Percentiles rank a stretch among this genome's conserved stretches.
phyloP scores from a whole-genome alignment of 1,284 basidiomycete species.

The Boletus nobilissimus region DNA sequence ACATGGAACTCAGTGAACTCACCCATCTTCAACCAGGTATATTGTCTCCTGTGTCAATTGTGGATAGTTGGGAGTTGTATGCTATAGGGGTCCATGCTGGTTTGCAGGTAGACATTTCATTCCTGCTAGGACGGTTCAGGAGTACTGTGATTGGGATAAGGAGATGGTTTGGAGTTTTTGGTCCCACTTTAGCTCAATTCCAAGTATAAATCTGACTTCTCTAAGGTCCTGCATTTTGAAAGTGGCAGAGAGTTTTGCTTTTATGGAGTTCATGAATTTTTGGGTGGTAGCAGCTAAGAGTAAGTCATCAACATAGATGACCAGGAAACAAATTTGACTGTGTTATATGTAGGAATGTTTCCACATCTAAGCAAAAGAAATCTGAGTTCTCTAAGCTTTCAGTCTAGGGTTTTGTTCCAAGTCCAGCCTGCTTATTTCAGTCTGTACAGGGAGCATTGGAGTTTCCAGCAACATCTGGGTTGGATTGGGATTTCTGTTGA shows the following conservation, averaged over 20 bases:
- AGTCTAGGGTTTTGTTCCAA: neutral
- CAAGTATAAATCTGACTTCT: too few species aligned
- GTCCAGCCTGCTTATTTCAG: neutral
- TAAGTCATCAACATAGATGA: neutral
- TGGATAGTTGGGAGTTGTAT: too few species aligned
- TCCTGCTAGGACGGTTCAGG: neutral
- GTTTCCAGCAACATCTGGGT: conserved; percentile 4
- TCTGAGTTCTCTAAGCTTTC: neutral
- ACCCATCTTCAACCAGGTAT: too few species aligned
- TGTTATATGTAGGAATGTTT: neutral
- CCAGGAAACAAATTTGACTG: neutral
- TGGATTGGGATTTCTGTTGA: neutral
- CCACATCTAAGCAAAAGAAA: neutral
- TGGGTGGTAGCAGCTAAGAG: neutral
- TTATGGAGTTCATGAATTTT: neutral
- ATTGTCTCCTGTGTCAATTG: too few species aligned
- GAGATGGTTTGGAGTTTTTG: too few species aligned
- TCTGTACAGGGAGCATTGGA: conserved; percentile 3
- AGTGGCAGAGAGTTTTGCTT: neutral
- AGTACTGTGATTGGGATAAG: too few species aligned
- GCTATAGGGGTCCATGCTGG: too few species aligned
- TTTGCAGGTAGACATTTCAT: neutral
- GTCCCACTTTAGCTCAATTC: too few species aligned
- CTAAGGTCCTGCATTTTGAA: too few species aligned
- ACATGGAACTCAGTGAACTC: neutral